Percentiles rank a stretch among this genome's conserved stretches.
phyloP scores from a whole-genome alignment of 2,329 filamentous ascomycete genomes.

The Cytospora mali region DNA sequence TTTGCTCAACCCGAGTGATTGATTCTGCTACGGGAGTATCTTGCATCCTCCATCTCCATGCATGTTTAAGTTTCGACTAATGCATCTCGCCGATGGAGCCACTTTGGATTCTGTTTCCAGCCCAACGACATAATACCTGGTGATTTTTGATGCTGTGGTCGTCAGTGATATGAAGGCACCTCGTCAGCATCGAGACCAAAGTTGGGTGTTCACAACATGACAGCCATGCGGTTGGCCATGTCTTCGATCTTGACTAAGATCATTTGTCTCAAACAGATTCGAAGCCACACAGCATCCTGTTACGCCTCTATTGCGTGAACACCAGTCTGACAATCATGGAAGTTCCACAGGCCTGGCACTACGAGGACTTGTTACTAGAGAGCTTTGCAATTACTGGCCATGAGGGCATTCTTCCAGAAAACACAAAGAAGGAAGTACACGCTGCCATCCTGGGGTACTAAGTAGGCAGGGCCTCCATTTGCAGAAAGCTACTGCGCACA shows the following conservation, averaged over 20 bases:
- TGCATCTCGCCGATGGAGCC: background rate
- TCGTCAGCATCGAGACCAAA: slow-evolving; percentile 1
- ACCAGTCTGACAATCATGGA: background rate
- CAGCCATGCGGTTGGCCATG: slow-evolving; percentile 18
- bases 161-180: slow-evolving; percentile 3
- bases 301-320: background rate
- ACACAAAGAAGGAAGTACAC: background rate
- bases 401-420: slow-evolving; percentile 1
- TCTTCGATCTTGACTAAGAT: slow-evolving; percentile 26
- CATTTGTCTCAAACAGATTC: slow-evolving; percentile 19
- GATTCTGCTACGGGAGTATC: background rate
- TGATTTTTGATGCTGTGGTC: slow-evolving; percentile 1
- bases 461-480: background rate
- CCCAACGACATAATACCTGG: background rate
- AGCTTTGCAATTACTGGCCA: background rate
- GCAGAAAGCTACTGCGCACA: slow-evolving; percentile 6
- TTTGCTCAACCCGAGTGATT: background rate
- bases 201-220: slow-evolving; percentile 17
- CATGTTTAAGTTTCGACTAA: background rate
- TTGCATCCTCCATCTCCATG: background rate
- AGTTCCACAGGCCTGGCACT: background rate
- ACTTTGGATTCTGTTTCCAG: background rate
- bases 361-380: background rate
- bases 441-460: background rate
- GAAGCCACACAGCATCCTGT: slow-evolving; percentile 10